These are phyloP conservation scores for Lentinula sp. DNA, from an alignment of 768 basidiomycete species.

Conservation along the genomic window DNA sequence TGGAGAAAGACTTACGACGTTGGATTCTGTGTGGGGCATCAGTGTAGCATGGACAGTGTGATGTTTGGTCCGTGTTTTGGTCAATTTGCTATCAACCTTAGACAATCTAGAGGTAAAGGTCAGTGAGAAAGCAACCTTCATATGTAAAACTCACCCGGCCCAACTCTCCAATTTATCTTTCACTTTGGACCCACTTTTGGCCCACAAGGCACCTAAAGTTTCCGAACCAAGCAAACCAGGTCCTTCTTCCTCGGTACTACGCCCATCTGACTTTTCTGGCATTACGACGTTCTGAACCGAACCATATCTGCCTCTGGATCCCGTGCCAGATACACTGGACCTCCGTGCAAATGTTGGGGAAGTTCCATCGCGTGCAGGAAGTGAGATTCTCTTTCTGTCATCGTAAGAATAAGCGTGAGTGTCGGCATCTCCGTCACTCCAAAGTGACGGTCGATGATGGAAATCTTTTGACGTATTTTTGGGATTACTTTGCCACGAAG, in stretches of 20 bases:
- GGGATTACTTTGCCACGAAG: background rate
- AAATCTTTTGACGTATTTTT: background rate
- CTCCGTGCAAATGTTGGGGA: background rate
- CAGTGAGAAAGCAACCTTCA: background rate
- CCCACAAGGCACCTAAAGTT: conserved; percentile 19
- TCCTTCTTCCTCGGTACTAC: conserved; percentile 14
- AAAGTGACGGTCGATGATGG: background rate
- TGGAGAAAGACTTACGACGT: background rate
- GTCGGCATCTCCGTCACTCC: conserved; percentile 9
- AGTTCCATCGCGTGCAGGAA: background rate
- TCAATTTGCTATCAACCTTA: conserved; percentile 12
- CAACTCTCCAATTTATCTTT: conserved; percentile 44
- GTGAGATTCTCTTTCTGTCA: background rate
- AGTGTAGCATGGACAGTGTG: background rate
- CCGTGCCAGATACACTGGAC: background rate
- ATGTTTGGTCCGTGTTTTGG: conserved; percentile 16
- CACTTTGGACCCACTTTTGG: conserved; percentile 30
- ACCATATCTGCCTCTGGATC: background rate
- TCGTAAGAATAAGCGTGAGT: background rate
- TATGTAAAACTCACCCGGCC: conserved; percentile 30
- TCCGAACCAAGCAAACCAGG: background rate
- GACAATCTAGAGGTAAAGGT: conserved; percentile 4
- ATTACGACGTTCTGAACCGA: background rate
- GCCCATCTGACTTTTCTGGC: background rate
- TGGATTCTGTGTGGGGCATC: background rate